Evolutionary conservation across 2,329 filamentous ascomycete species (phyloP).

Genomic region (Knufia fluminis): DNA sequence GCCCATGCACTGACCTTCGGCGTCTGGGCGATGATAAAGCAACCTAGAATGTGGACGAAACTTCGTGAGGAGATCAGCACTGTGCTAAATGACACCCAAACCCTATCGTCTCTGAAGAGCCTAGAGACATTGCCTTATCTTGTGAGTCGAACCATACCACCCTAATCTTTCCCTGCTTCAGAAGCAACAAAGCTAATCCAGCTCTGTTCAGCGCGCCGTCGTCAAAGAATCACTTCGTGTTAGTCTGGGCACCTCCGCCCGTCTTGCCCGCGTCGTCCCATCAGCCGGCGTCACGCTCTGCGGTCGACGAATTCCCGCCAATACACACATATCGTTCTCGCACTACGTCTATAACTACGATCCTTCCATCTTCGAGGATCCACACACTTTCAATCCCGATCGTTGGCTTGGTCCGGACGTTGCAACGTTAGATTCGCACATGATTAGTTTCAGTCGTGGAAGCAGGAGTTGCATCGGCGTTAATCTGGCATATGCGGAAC

Average conservation of each 20-base stretch:
- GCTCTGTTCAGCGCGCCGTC: slow-evolving; percentile 7
- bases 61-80: neutral
- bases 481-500: slow-evolving; percentile 28
- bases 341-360: slow-evolving; percentile 13
- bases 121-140: slow-evolving; percentile 12
- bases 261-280: slow-evolving; percentile 7
- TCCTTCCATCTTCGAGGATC: slow-evolving; percentile 29
- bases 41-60: too few relatives aligned
- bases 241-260: slow-evolving; percentile 9
- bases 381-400: slow-evolving; percentile 30
- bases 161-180: neutral
- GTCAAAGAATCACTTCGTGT: slow-evolving; percentile 12
- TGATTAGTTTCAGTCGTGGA: slow-evolving; percentile 34
- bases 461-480: slow-evolving; percentile 34
- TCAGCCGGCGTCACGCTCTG: slow-evolving; percentile 6
- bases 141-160: neutral
- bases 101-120: slow-evolving; percentile 4
- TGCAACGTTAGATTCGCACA: slow-evolving; percentile 29
- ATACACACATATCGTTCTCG: slow-evolving; percentile 10
- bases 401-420: slow-evolving; percentile 31
- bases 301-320: slow-evolving; percentile 3
- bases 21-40: too few relatives aligned
- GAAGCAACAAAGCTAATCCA: neutral
- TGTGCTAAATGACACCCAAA: neutral
- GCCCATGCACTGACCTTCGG: too few relatives aligned